A percentile compares a stretch with the other conserved stretches of the same genome.
Conservation (phyloP, 2,329 filamentous ascomycete genomes). For the Fusarium nelsonii region DNA sequence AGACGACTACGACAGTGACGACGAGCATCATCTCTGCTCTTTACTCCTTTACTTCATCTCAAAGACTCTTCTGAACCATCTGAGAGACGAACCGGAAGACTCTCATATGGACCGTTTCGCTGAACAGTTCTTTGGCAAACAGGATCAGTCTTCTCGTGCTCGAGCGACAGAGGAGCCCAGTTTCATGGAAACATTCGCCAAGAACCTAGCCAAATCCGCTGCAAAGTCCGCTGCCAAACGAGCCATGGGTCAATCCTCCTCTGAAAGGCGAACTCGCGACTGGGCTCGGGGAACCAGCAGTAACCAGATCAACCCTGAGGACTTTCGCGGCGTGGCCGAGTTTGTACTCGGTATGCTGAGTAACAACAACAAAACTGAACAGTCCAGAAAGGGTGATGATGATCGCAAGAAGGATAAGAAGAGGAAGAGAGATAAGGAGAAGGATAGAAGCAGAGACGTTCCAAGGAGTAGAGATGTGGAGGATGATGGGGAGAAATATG, state of each 20-base stretch:
- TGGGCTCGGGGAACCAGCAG: conserved; percentile 13
- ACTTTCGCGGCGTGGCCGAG: conserved; percentile 41
- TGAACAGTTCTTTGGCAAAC: conserved; percentile 42
- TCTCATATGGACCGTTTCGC: conserved; percentile 43
- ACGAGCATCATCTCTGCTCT: conserved; percentile 41
- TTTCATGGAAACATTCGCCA: conserved; percentile 44
- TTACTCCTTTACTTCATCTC: conserved; percentile 41
- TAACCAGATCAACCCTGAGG: conserved; percentile 38
- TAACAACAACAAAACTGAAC: conserved; percentile 23
- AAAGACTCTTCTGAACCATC: conserved; percentile 35
- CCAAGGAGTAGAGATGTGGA: conserved; percentile 17
- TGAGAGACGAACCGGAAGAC: conserved; percentile 9
- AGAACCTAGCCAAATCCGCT: conserved; percentile 44
- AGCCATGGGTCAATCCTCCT: conserved; percentile 36
- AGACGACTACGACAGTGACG: conserved; percentile 34
- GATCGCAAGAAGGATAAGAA: conserved; percentile 33
- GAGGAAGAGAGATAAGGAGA: conserved; percentile 35
- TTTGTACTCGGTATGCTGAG: conserved; percentile 44
- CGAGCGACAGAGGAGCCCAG: conserved; percentile 32
- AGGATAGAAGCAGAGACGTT: conserved; percentile 21
- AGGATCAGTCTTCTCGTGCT: conserved; percentile 25
- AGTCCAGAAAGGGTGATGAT: conserved; percentile 19
- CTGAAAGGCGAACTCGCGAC: conserved; percentile 28
- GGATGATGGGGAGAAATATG: conserved; percentile 32
- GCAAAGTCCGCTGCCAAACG: conserved; percentile 44